Base-by-base conservation (phyloP, 768 basidiomycete species). In the Sutorius australiensis region DNA sequence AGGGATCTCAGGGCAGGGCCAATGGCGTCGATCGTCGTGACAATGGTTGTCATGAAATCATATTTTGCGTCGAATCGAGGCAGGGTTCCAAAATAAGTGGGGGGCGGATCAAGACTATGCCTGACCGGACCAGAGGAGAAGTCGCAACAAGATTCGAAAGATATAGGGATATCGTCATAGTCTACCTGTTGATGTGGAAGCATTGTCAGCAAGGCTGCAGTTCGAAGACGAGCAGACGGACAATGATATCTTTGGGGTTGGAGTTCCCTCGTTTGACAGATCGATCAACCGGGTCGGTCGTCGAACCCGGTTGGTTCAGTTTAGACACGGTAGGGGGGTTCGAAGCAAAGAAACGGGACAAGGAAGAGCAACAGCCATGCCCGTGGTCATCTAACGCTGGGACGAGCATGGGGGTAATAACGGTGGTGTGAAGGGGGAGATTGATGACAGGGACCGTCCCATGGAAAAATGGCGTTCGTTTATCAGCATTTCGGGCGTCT, bases 21-120 rank as follows among this genome's bases (percentile, higher is more conserved):
- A 13, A 86, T 69, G 47, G 73, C 64, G 59, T 85, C 77, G 46
- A 92, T 59, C 38, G 73, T 73, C 3, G 64, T 58, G 48, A 84
- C 81, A 51, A 92, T 79, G 7, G 80, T 79, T 27, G 70, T 65
- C 42, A 80, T 63, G n/a, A 82, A 72, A 47, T 77, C 77, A 2
- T 73, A 34, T 56, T 51, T 45, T 34, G 42, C 9, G 55, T 55
- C 56, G 48, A 61, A 46, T 40, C 31, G 24, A 27, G 56, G 45
- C 6, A 66, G n/a, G 36, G 44, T 37, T 27, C 65, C 43, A 54
- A 65, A 67, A 61, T 81, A 81, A 16, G 71, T 57, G 38, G 80
- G 79, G n/a, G 73, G 77, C 0, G 65, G 58, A 8, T 73, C 74
- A 60, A 61, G 51, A 56, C 43, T 52, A 16, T 47, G 60, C 7